A percentile compares a stretch with the other conserved stretches of the same genome.
phyloP scores from a whole-genome alignment of 371 early-diverging fungal species.

The Saksenaea vasiformis region DNA sequence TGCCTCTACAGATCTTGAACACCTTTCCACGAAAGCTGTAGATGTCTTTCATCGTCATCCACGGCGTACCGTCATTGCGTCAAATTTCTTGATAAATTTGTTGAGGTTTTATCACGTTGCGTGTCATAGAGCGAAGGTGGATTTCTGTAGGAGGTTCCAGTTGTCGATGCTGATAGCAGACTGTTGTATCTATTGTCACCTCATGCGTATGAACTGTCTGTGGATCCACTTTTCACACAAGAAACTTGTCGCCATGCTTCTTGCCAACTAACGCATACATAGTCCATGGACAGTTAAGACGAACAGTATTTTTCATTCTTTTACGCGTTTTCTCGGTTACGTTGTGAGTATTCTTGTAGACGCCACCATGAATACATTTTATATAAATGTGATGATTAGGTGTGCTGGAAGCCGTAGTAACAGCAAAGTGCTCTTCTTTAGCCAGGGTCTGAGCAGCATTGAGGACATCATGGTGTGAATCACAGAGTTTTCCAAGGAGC shows the following conservation, averaged over 20 bases:
- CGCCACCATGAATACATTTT: neutral
- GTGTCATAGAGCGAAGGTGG: neutral
- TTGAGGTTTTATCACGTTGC: neutral
- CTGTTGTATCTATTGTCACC: neutral
- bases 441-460: neutral
- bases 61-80: neutral
- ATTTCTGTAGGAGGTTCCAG: neutral
- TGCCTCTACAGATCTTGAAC: neutral
- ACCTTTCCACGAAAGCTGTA: conserved; percentile 1
- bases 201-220: neutral
- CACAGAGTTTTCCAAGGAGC: neutral
- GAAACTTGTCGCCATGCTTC: neutral
- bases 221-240: neutral
- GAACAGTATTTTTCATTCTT: neutral
- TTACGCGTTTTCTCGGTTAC: neutral
- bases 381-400: neutral
- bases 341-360: neutral
- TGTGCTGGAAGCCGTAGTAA: neutral
- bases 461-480: neutral
- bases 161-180: neutral
- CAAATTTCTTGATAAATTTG: neutral
- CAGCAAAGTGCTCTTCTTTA: neutral
- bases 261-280: neutral
- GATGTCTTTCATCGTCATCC: neutral
- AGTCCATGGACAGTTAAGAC: neutral